phyloP scores from a whole-genome alignment of 768 basidiomycete species.

The Sporobolomyces pararoseus region DNA sequence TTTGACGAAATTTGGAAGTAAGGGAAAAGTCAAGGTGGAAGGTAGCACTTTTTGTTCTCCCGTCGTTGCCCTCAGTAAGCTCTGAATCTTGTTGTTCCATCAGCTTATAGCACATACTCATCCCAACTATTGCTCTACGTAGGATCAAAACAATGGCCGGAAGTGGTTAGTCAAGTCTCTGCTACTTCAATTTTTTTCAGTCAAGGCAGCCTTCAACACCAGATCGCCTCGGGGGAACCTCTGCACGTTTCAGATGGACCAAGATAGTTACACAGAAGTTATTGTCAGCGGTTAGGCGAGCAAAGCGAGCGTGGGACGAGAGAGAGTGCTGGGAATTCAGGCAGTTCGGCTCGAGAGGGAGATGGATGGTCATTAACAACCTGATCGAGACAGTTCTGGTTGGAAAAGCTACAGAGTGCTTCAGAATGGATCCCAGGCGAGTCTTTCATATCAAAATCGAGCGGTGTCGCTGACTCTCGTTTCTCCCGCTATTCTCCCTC shows the following conservation, averaged over 20 bases:
- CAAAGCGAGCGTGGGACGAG: too few relatives aligned
- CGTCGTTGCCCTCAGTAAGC: conserved; percentile 22
- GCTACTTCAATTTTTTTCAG: conserved; percentile 17
- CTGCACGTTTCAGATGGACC: neutral
- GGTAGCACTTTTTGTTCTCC: neutral
- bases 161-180: conserved; percentile 11
- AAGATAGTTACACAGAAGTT: too few relatives aligned
- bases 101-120: neutral
- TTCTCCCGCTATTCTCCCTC: neutral
- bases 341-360: too few relatives aligned
- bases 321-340: too few relatives aligned
- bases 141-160: conserved; percentile 21
- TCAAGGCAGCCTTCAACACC: neutral
- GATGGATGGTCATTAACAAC: too few relatives aligned
- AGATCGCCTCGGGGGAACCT: neutral
- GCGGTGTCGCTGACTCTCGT: neutral
- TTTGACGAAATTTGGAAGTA: neutral
- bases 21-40: neutral
- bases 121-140: neutral
- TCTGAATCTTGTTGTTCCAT: too few relatives aligned
- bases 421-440: neutral
- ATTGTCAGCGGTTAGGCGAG: too few relatives aligned
- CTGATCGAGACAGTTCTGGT: neutral
- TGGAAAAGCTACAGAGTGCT: neutral
- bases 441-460: too few relatives aligned